These are phyloP conservation scores for Pascua guehoae DNA, from an alignment of 1,284 basidiomycete genomes.

Conservation along the genomic window DNA sequence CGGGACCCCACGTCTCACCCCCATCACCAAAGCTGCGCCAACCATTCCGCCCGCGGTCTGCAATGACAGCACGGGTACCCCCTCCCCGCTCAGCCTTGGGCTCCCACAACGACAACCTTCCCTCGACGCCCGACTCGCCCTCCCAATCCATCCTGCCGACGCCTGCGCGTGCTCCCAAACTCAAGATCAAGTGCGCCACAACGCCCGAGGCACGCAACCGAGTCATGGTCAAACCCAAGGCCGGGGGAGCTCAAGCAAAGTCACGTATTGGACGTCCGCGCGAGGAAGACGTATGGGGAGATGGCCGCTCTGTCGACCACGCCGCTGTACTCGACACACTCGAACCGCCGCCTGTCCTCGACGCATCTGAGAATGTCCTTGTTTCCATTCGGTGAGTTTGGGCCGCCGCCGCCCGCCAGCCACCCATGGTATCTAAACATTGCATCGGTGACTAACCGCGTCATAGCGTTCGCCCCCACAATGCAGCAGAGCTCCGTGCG, in stretches of 20 bases:
- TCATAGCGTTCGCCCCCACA: slow-evolving; percentile 65
- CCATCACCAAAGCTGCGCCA: no score
- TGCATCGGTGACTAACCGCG: not conserved
- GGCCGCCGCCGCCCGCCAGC: not conserved
- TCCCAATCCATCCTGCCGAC: slow-evolving; percentile 7
- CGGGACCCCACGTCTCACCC: no score
- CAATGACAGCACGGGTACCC: not conserved
- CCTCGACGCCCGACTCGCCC: slow-evolving; percentile 8
- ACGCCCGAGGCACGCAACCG: slow-evolving; percentile 43
- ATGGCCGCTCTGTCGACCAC: slow-evolving; percentile 3
- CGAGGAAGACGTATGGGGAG: slow-evolving; percentile 7
- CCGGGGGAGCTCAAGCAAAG: slow-evolving; percentile 2
- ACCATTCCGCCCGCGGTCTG: no score
- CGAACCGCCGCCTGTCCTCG: slow-evolving; percentile 15
- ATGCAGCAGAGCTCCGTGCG: slow-evolving; percentile 44
- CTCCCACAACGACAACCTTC: slow-evolving; percentile 14
- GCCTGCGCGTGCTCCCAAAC: slow-evolving; percentile 12
- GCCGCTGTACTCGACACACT: slow-evolving; percentile 15
- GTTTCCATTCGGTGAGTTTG: slow-evolving; percentile 71
- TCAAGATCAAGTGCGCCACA: slow-evolving; percentile 41
- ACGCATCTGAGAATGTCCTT: slow-evolving; percentile 67
- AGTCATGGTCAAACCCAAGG: slow-evolving; percentile 25
- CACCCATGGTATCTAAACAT: no score
- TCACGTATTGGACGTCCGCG: slow-evolving; percentile 1
- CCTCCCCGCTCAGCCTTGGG: slow-evolving; percentile 6